Conservation (phyloP, 192 early-diverging fungal genomes). For the Phycomyces nitens region DNA sequence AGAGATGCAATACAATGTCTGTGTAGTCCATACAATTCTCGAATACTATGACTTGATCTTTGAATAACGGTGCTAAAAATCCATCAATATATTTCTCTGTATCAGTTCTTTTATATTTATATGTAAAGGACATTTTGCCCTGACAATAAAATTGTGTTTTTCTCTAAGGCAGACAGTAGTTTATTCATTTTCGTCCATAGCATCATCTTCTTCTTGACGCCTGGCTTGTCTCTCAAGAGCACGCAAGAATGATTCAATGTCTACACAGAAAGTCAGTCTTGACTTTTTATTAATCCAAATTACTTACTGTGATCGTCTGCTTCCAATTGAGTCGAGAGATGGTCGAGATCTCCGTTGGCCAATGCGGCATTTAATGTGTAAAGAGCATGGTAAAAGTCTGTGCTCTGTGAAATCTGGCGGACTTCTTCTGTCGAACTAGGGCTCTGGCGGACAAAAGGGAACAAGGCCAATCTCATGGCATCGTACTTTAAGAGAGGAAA, state of each 20-base stretch:
- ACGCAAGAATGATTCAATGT: not conserved
- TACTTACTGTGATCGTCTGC: not conserved
- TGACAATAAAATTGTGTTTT: not conserved
- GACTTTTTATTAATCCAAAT: too few species aligned
- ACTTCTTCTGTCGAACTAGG: conserved; percentile 1
- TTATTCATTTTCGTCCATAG: conserved; percentile 1
- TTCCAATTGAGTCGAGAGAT: not conserved
- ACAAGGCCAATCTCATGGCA: conserved; percentile 39
- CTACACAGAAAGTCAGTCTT: not conserved
- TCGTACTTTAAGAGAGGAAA: conserved; percentile 39
- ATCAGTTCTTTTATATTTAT: too few species aligned
- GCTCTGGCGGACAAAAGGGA: conserved; percentile 39
- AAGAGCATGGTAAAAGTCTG: conserved; percentile 3
- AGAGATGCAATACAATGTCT: conserved; percentile 58
- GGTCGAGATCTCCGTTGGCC: not conserved
- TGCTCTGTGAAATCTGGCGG: not conserved
- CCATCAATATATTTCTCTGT: too few species aligned
- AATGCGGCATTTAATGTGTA: not conserved
- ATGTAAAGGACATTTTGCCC: not conserved
- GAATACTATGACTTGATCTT: conserved; percentile 63
- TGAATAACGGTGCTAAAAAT: conserved; percentile 32
- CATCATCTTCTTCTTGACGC: not conserved
- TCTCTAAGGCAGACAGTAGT: not conserved
- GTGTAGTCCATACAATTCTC: conserved; percentile 59
- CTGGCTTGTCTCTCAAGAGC: not conserved